Evolutionary conservation across 2,329 filamentous ascomycete species (phyloP).

Genomic region (Aotearoamyces nothofagi): DNA sequence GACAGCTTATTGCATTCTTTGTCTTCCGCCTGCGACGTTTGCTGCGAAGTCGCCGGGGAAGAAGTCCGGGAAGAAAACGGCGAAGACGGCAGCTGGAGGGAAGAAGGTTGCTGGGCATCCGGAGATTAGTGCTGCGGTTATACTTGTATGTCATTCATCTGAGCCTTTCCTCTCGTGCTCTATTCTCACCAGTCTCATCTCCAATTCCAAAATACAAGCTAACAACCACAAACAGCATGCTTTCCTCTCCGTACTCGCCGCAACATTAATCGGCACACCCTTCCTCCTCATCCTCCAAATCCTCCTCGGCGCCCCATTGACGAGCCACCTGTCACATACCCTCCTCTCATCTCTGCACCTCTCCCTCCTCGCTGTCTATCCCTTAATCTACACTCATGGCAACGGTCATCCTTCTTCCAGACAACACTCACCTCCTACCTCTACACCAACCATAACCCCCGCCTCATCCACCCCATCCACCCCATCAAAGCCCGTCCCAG

Average conservation of each 20-base stretch:
- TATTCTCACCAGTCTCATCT: too few species aligned
- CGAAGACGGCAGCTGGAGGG: slow-evolving; percentile 5
- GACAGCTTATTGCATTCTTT: slow-evolving; percentile 42
- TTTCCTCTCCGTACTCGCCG: slow-evolving; percentile 51
- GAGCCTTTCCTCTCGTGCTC: too few species aligned
- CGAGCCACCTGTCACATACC: slow-evolving; percentile 67
- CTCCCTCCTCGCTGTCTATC: slow-evolving; percentile 61
- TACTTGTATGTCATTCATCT: too few species aligned
- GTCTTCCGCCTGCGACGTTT: slow-evolving; percentile 45
- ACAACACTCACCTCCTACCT: too few species aligned
- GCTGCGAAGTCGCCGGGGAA: slow-evolving; percentile 29
- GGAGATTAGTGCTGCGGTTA: too few species aligned
- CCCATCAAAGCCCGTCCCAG: too few species aligned
- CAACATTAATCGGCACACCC: slow-evolving; percentile 32
- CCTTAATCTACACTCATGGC: slow-evolving; percentile 75
- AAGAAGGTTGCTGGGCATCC: not conserved
- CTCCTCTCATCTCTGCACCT: slow-evolving; percentile 70
- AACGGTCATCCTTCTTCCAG: slow-evolving; percentile 58
- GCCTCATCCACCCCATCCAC: too few species aligned
- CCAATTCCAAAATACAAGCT: slow-evolving; percentile 2
- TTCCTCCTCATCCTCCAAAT: slow-evolving; percentile 43
- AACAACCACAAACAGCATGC: slow-evolving; percentile 17
- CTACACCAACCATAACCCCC: too few species aligned
- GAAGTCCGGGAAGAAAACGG: slow-evolving; percentile 33
- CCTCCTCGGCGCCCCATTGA: slow-evolving; percentile 83